phyloP scores from a whole-genome alignment of 2,329 filamentous ascomycete genomes.

The Camptophora hylomeconis region DNA sequence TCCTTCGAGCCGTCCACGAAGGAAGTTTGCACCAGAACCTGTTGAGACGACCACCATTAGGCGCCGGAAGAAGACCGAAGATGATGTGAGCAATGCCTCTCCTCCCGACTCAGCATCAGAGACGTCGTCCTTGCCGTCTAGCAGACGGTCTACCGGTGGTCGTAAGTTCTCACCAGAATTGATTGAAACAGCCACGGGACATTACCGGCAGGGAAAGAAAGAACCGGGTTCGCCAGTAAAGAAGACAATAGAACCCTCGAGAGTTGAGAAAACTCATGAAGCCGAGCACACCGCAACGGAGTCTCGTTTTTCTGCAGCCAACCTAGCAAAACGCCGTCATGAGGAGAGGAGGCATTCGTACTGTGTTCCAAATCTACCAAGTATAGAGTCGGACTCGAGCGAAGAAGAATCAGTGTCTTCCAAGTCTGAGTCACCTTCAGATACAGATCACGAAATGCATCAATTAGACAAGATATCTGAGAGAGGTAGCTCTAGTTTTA shows the following conservation, averaged over 20 bases:
- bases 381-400: constrained; percentile 46
- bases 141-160: constrained; percentile 11
- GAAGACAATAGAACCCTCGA: no score
- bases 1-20: constrained; percentile 3
- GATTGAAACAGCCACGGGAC: constrained; percentile 65
- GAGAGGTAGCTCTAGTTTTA: constrained; percentile 53
- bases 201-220: constrained; percentile 50
- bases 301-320: constrained; percentile 33
- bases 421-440: constrained; percentile 22
- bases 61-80: constrained; percentile 9
- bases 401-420: constrained; percentile 36
- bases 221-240: background rate
- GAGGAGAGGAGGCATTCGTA: constrained; percentile 41
- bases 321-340: constrained; percentile 24
- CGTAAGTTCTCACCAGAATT: constrained; percentile 63
- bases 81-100: no score
- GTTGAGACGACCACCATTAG: constrained; percentile 13
- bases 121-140: constrained; percentile 8
- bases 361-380: constrained; percentile 46
- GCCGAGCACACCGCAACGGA: constrained; percentile 22
- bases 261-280: no score
- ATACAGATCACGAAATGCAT: constrained; percentile 23
- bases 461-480: constrained; percentile 15
- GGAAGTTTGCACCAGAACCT: constrained; percentile 20
- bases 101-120: no score